phyloP scores from a whole-genome alignment of 2,329 filamentous ascomycete species.

The Pestalotiopsis sp. region DNA sequence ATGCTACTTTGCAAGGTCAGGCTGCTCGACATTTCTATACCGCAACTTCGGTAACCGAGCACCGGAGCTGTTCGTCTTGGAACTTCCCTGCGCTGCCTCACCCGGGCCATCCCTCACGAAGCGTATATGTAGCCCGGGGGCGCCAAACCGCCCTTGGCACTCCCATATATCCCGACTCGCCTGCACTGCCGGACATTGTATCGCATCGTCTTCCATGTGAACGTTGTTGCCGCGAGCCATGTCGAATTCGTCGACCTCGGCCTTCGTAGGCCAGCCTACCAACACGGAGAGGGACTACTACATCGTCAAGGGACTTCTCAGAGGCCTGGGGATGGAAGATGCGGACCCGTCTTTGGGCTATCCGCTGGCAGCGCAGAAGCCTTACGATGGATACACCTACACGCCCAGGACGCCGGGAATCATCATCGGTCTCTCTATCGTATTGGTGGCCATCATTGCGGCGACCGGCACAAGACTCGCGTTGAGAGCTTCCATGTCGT shows the following conservation, averaged over 20 bases:
- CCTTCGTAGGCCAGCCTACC: slow-evolving; percentile 27
- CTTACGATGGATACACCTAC: slow-evolving; percentile 21
- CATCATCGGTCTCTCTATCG: slow-evolving; percentile 29
- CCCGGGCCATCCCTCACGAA: not conserved
- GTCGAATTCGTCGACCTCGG: slow-evolving; percentile 17
- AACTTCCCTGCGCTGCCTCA: not conserved
- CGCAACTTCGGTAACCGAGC: not conserved
- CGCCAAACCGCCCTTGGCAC: not conserved
- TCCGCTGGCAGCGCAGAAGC: slow-evolving; percentile 20
- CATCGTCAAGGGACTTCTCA: slow-evolving; percentile 28
- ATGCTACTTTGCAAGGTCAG: not conserved
- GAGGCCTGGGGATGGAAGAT: slow-evolving; percentile 19
- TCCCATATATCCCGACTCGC: not conserved
- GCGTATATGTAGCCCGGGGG: not conserved
- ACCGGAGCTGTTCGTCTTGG: not conserved
- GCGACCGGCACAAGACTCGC: slow-evolving; percentile 30
- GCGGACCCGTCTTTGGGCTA: slow-evolving; percentile 23
- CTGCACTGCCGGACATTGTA: not conserved
- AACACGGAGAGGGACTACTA: slow-evolving; percentile 31
- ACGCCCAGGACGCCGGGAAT: slow-evolving; percentile 28
- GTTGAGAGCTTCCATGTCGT: slow-evolving; percentile 26
- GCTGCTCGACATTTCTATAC: not conserved
- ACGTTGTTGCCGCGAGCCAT: not conserved
- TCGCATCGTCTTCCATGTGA: not conserved
- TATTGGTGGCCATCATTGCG: slow-evolving; percentile 29